Evolutionary conservation across 306 rosid genomes (phyloP).

Genomic region (Adenanthera pavonina): DNA sequence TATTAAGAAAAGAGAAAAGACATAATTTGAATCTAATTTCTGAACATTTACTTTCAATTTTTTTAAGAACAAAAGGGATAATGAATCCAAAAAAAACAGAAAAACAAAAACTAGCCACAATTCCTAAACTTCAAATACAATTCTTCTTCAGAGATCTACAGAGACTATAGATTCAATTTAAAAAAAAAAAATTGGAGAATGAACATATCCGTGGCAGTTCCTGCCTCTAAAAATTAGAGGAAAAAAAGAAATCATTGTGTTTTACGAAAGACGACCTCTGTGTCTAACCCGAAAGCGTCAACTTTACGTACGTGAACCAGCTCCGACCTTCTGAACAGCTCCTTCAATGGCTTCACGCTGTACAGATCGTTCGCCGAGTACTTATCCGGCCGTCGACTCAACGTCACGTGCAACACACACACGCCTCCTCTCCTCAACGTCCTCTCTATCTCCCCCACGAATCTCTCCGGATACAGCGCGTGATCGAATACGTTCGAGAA

Average conservation of each 20-base stretch:
- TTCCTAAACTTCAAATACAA: background rate
- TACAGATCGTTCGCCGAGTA: slow-evolving; percentile 89
- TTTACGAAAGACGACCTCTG: slow-evolving; percentile 77
- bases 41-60: background rate
- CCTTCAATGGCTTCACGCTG: slow-evolving; percentile 66
- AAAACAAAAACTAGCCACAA: background rate
- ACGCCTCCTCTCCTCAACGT: slow-evolving; percentile 79
- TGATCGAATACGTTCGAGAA: slow-evolving; percentile 97
- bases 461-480: slow-evolving; percentile 79
- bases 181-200: background rate
- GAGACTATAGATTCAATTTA: too few species aligned
- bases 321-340: slow-evolving; percentile 55
- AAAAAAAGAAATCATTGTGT: background rate
- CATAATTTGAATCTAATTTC: background rate
- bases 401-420: slow-evolving; percentile 78
- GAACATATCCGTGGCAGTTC: background rate
- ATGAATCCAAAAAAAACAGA: background rate
- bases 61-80: background rate
- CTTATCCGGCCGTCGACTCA: slow-evolving; percentile 69
- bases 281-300: slow-evolving; percentile 90
- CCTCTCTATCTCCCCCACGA: slow-evolving; percentile 85
- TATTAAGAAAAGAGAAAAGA: background rate
- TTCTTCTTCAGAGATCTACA: background rate
- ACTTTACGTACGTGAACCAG: slow-evolving; percentile 61
- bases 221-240: background rate